Evolutionary conservation across 2,329 filamentous ascomycete species (phyloP).

Genomic region (Calonectria henricotiae): DNA sequence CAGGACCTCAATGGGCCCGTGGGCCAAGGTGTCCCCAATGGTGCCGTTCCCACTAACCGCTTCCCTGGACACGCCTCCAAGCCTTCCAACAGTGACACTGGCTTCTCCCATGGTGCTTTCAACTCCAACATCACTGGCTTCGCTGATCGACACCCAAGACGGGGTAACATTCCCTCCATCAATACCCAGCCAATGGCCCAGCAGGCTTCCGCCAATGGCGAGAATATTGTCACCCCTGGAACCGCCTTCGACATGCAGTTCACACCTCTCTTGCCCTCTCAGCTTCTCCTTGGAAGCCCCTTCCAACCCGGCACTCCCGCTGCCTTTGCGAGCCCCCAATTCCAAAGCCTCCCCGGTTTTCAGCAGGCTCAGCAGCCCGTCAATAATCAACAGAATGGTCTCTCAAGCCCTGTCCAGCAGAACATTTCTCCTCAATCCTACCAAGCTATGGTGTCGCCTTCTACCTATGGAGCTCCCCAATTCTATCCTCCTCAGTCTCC

Average conservation of each 20-base stretch:
- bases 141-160: constrained; percentile 87
- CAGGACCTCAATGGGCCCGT: constrained; percentile 84
- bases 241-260: constrained; percentile 99
- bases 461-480: constrained; percentile 85
- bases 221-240: constrained; percentile 88
- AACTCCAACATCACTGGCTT: constrained; percentile 89
- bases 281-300: constrained; percentile 93
- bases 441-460: constrained; percentile 88
- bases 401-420: constrained; percentile 83
- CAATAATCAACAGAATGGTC: constrained; percentile 73
- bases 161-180: constrained; percentile 90
- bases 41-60: constrained; percentile 71
- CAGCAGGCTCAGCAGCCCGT: constrained; percentile 72
- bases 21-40: constrained; percentile 58
- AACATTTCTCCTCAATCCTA: constrained; percentile 88
- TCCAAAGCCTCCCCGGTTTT: constrained; percentile 87
- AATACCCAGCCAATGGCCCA: constrained; percentile 83
- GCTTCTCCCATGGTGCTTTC: constrained; percentile 94
- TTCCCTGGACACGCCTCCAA: constrained; percentile 83
- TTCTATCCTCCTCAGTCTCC: constrained; percentile 93
- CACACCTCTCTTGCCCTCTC: constrained; percentile 93
- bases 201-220: constrained; percentile 66
- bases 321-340: constrained; percentile 92
- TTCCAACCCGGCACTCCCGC: constrained; percentile 96
- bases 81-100: constrained; percentile 86